Evolutionary conservation across 2,329 filamentous ascomycete species (phyloP).

Genomic region (Aspergillus pseudoterreus): DNA sequence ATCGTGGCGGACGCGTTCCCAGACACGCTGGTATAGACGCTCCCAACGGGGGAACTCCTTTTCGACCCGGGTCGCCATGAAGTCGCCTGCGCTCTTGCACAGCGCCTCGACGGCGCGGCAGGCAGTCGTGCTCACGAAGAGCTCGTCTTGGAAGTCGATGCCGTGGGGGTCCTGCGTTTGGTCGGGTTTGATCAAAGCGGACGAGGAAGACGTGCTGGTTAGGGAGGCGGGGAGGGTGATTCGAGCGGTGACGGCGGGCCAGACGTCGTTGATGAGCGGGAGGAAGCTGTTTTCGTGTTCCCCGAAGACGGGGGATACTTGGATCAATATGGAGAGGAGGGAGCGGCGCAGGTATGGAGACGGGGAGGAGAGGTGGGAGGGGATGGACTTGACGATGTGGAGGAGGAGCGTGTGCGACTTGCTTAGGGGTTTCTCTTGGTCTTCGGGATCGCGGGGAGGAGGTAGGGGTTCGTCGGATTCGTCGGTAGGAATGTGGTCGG

Average conservation of each 20-base stretch:
- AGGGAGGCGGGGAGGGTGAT: conserved; percentile 43
- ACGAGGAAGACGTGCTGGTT: conserved; percentile 52
- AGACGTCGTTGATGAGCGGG: conserved; percentile 83
- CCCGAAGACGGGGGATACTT: conserved; percentile 67
- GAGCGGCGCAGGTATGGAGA: conserved; percentile 74
- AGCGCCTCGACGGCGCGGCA: conserved; percentile 66
- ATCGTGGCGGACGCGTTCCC: conserved; percentile 35
- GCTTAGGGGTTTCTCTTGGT: conserved; percentile 60
- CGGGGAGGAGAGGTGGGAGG: conserved; percentile 84
- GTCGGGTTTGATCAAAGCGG: conserved; percentile 17
- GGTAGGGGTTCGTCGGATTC: conserved; percentile 34
- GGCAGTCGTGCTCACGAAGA: conserved; percentile 61
- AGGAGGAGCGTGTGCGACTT: conserved; percentile 78
- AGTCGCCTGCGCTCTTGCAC: conserved; percentile 72
- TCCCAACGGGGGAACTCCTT: conserved; percentile 57
- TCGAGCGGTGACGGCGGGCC: conserved; percentile 66
- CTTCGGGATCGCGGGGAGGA: conserved; percentile 47
- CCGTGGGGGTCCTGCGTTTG: conserved; percentile 16
- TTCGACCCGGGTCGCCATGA: conserved; percentile 72
- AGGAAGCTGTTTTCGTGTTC: conserved; percentile 78
- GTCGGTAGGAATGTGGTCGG: conserved; percentile 19
- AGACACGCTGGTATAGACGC: conserved; percentile 37
- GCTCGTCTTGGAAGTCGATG: conserved; percentile 34
- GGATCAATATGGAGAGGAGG: conserved; percentile 71
- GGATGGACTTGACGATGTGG: conserved; percentile 76